Percentiles rank a stretch among this genome's conserved stretches.
These are phyloP conservation scores for Chimonanthus praecox DNA, from an alignment of 164 flowering plant genomes.

Conservation along the genomic window DNA sequence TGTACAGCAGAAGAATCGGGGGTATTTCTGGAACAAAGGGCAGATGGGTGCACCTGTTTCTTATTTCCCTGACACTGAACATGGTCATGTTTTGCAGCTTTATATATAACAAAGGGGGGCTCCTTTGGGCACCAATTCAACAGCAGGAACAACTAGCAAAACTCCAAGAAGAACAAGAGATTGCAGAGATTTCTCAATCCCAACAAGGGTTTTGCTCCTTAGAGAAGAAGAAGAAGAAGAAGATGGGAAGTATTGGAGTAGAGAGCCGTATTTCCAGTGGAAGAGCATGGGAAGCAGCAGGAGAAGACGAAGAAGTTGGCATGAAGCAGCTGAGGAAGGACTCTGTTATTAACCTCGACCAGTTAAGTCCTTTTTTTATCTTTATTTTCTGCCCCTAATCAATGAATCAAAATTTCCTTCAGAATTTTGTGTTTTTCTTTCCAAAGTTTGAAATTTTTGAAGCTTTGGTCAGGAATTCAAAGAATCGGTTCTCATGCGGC, in stretches of 20 bases:
- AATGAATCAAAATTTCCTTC: no score
- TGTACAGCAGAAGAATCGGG: background rate
- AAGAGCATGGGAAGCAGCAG: slow-evolving; percentile 7
- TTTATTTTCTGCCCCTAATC: background rate
- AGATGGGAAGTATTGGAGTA: slow-evolving; percentile 1
- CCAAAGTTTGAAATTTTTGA: no score
- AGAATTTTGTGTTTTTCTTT: no score
- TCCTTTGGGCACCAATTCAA: background rate
- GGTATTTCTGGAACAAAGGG: background rate
- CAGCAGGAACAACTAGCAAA: background rate
- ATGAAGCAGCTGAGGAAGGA: slow-evolving; percentile 16
- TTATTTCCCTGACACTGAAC: background rate
- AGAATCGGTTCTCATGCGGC: no score
- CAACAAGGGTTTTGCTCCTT: background rate
- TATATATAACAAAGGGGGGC: background rate
- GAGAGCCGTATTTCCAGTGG: slow-evolving; percentile 8
- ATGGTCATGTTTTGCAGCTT: background rate
- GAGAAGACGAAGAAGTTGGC: background rate
- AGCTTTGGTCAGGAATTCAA: no score
- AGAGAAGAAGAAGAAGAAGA: background rate
- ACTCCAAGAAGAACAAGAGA: no score
- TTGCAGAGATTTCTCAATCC: no score
- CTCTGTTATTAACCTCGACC: slow-evolving; percentile 59
- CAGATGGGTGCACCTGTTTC: background rate
- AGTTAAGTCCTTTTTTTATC: slow-evolving; percentile 38